Evolutionary conservation across 805 yeast genomes (phyloP), one percentile per base, ranked within the genome.

Genomic region (Candida taoyuanica): DNA sequence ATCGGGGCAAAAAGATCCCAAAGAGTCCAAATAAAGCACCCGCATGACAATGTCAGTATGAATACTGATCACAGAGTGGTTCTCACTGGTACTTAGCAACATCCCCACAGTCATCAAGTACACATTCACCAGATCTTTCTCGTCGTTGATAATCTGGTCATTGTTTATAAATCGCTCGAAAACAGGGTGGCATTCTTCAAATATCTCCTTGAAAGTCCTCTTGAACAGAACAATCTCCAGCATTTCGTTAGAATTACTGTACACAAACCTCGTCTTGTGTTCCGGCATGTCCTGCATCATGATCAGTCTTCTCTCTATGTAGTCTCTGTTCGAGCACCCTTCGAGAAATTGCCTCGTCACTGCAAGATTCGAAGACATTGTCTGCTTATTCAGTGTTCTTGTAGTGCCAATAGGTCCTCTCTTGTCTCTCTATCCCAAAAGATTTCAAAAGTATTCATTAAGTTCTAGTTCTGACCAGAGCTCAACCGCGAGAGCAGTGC

Each of bases 161-260:
- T 30, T 42, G 27, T 17, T 18, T 11, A 46, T 23, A 23, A 33
- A 38, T 11, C 17, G 2, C 18, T 42, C 33, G 17, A 58, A 38
- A 7, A 42, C 40, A 3, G 48, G 43, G 36, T 64, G 65, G n/a
- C 63, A 55, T 35, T 62, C 65, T 13, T 35, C 39, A 34, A 64
- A 61, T 0, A 65, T 40, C 14, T 39, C 28, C 20, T 59, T 34
- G 24, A 42, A 49, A 0, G 68, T 56, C 7, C 42, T 39, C 36
- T 58, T 63, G 45, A 59, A 63, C 33, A 66, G 50, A 25, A 64
- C 45, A 15, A 65, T 42, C 46, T 67, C 71, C n/a, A 55, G 34
- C 5, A 23, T 5, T 7, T 34, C 34, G 1, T 41, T 36, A 2
- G 46, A 44, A 14, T 17, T 23, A 13, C 31, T 36, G 24, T 29